Evolutionary conservation across 208 protist genomes (phyloP), one percentile per base, ranked within the genome.

Genomic region (Leishmania braziliensis): DNA sequence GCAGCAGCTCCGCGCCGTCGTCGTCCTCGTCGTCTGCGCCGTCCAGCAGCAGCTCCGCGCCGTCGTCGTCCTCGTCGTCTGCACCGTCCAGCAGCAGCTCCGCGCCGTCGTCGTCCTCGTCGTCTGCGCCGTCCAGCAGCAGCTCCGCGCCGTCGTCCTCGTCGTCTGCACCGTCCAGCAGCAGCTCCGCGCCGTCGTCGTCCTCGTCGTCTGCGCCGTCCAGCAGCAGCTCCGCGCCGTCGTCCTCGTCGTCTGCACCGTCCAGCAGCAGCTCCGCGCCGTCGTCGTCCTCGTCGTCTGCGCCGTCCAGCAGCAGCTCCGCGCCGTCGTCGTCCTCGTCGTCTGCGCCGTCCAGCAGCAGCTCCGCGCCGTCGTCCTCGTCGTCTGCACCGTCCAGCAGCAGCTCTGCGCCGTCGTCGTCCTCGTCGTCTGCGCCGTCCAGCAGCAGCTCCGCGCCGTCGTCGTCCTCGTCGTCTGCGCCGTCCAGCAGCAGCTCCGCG

Each of bases 401-500:
- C 58, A 63, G 58, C 58, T 63, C 58, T 3, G 58, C 58, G 58
- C 58, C 58, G 58, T 62, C 56, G 56, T 62, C 56, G 20, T 63
- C 58, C 58, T 63, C 58, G 58, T 63, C 58, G 58, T 26, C 26
- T 29, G 58, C 58, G 26, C 58, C 58, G 58, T 63, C 58, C 58
- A 63, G 58, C 58, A 63, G 58, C 58, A 63, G 58, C 58, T 63
- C 58, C 9, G 58, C 58, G 56, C 56, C 56, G 56, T 62, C 56
- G 58, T 63, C 58, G 58, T 63, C 58, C 18, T 63, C 58, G 58
- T 63, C 58, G 58, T 26, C 26, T 63, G 58, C 16, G 23, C 58
- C 58, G 58, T 63, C 58, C 58, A 63, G 58, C 58, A 63, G 58
- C 58, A 63, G 58, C 58, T 63, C 58, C 9, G 58, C 58, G 56